phyloP scores from a whole-genome alignment of 768 basidiomycete species.

The Boletales sp. region DNA sequence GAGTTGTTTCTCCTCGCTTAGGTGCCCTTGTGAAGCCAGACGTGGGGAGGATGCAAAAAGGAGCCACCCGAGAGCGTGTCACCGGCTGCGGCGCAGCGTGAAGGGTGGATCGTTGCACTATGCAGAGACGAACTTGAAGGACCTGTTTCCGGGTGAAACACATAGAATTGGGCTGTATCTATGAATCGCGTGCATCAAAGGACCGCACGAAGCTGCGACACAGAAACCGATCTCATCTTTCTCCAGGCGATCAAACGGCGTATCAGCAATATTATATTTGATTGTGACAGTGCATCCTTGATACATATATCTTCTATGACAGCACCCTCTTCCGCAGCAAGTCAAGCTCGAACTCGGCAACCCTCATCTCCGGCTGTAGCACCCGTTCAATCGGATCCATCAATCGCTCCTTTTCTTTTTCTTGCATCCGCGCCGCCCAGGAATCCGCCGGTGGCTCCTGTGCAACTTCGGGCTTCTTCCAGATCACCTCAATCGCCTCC shows the following conservation, averaged over 20 bases:
- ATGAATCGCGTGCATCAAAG: not conserved
- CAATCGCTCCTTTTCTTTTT: conserved; percentile 43
- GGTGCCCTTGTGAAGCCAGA: not conserved
- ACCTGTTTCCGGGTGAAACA: not conserved
- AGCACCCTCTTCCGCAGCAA: conserved; percentile 13
- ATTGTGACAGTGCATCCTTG: not conserved
- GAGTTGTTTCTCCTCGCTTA: too few relatives aligned
- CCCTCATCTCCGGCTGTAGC: conserved; percentile 41
- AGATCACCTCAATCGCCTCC: conserved; percentile 60
- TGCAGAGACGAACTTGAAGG: not conserved
- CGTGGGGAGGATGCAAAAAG: too few relatives aligned
- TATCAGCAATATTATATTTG: not conserved
- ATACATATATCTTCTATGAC: not conserved
- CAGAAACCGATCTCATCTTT: too few relatives aligned
- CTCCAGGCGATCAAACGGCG: too few relatives aligned
- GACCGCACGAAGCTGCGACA: too few relatives aligned
- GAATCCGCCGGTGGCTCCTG: conserved; percentile 35
- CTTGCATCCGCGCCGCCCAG: conserved; percentile 54
- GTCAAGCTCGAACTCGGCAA: conserved; percentile 20
- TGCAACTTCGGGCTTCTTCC: conserved; percentile 41
- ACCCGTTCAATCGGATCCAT: conserved; percentile 52
- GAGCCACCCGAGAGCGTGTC: too few relatives aligned
- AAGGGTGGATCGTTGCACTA: not conserved
- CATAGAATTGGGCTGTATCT: not conserved
- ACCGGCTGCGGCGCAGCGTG: not conserved